Evolutionary conservation across 2,329 filamentous ascomycete species (phyloP), one percentile per base, ranked within the genome.

Genomic region (Coniochaeta sp.): DNA sequence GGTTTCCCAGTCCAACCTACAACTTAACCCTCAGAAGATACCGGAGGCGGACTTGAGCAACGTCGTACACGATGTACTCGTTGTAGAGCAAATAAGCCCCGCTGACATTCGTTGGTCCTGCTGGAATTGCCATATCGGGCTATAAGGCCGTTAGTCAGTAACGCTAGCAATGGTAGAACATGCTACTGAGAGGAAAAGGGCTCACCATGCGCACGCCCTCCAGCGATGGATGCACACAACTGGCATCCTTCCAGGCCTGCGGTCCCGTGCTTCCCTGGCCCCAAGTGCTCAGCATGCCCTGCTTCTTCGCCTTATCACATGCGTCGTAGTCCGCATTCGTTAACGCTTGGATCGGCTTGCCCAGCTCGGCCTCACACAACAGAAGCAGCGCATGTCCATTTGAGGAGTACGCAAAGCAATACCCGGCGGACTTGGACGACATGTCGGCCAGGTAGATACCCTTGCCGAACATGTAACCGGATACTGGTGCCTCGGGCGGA

Each of bases 361-460:
- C 91, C 2, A 96, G 81, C 73, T 92, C 89, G 4, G 90, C 91
- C 68, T 96, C 91, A 67, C 91, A 96, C 1, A 96, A 85, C 19
- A 96, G 80, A 4, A 96, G 77, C 3, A 96, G 78, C 0, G 87
- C 91, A 24, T 86, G 84, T 22, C 84, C 82, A n/a, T 81, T 83
- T n/a, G 88, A 89, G 62, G 77, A 81, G 64, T 74, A 70, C 0
- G 84, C 71, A 58, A 73, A 81, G 70, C 90, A 95, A 75, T 96
- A 96, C 66, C 85, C 85, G 17, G 90, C 90, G 2, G 88, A 91
- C 74, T 96, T 96, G 70, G 84, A 89, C 0, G 86, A 89, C 81
- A 92, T 92, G 68, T 96, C 91, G 2, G 91, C 91, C 2, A 96
- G 82, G 70, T 96, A 96, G 55, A 96, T 89, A 52, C 91, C 91